Evolutionary conservation across 2,329 filamentous ascomycete genomes (phyloP).

Genomic region (Cladobotryum mycophilum): DNA sequence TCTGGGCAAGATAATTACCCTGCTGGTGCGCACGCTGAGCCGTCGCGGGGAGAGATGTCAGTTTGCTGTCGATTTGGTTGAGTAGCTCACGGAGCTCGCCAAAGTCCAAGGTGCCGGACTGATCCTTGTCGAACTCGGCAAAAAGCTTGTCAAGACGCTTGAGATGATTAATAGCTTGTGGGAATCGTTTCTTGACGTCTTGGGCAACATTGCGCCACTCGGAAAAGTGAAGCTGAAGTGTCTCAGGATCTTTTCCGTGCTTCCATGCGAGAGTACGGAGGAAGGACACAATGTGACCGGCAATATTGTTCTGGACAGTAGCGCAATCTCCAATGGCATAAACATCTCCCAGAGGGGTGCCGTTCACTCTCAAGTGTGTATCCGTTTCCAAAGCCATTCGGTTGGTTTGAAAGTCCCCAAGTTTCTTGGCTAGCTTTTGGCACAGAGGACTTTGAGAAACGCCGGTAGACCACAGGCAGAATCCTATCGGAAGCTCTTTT

Average conservation of each 20-base stretch:
- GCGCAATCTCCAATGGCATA: slow-evolving; percentile 95
- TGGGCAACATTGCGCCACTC: slow-evolving; percentile 85
- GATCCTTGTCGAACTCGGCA: slow-evolving; percentile 84
- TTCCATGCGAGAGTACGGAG: slow-evolving; percentile 87
- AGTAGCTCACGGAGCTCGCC: slow-evolving; percentile 84
- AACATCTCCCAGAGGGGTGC: slow-evolving; percentile 85
- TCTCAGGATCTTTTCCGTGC: slow-evolving; percentile 81
- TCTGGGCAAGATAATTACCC: slow-evolving; percentile 83
- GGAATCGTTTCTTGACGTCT: slow-evolving; percentile 81
- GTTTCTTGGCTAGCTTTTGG: slow-evolving; percentile 68
- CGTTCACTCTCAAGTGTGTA: slow-evolving; percentile 81
- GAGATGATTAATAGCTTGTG: slow-evolving; percentile 81
- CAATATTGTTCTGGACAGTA: slow-evolving; percentile 95
- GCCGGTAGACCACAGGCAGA: slow-evolving; percentile 97
- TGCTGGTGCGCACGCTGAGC: slow-evolving; percentile 96
- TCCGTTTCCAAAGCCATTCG: slow-evolving; percentile 90
- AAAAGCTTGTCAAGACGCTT: slow-evolving; percentile 89
- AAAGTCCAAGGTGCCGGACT: slow-evolving; percentile 89
- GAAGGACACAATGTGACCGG: slow-evolving; percentile 85
- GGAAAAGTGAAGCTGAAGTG: slow-evolving; percentile 74
- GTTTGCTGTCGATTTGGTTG: slow-evolving; percentile 86
- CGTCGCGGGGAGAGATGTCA: slow-evolving; percentile 90
- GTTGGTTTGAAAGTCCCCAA: slow-evolving; percentile 75
- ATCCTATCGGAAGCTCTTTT: slow-evolving; percentile 92
- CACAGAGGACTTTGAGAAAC: slow-evolving; percentile 81